Conservation (phyloP, 768 basidiomycete species). For the Kwoniella dendrophila region DNA sequence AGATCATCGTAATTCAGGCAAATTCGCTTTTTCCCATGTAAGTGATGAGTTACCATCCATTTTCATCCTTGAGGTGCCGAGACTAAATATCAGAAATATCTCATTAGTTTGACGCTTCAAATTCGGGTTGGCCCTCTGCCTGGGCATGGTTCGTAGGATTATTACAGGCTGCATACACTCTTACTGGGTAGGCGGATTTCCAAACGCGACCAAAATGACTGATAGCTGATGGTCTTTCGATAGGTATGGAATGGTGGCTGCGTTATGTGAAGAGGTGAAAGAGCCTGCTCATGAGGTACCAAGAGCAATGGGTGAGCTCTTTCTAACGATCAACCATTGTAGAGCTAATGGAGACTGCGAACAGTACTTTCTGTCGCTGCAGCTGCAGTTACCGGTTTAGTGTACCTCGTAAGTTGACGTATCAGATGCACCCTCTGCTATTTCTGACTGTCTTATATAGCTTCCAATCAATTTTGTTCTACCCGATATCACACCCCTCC, state of each 20-base stretch:
- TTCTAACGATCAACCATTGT: conserved; percentile 51
- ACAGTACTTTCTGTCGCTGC: conserved; percentile 46
- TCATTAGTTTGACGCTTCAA: conserved; percentile 65
- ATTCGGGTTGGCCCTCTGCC: conserved; percentile 69
- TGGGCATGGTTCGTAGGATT: conserved; percentile 73
- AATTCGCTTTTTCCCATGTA: conserved; percentile 62
- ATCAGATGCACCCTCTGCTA: too few species aligned
- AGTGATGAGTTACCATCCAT: neutral
- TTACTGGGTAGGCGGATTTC: conserved; percentile 57
- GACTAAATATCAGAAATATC: neutral
- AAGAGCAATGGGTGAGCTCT: conserved; percentile 62
- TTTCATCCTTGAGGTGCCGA: neutral
- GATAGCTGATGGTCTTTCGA: neutral
- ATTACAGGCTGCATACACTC: conserved; percentile 61
- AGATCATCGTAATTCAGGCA: conserved; percentile 62
- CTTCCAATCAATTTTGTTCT: conserved; percentile 69
- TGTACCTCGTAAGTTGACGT: conserved; percentile 38
- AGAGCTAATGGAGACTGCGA: neutral
- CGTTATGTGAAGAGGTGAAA: conserved; percentile 70
- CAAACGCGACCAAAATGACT: neutral
- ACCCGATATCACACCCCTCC: conserved; percentile 63
- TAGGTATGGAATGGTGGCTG: conserved; percentile 65
- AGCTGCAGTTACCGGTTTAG: conserved; percentile 44
- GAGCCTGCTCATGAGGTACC: conserved; percentile 65
- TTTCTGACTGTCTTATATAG: too few species aligned